Evolutionary conservation across 2,329 filamentous ascomycete genomes (phyloP).

Genomic region (Corinectria fuckeliana): DNA sequence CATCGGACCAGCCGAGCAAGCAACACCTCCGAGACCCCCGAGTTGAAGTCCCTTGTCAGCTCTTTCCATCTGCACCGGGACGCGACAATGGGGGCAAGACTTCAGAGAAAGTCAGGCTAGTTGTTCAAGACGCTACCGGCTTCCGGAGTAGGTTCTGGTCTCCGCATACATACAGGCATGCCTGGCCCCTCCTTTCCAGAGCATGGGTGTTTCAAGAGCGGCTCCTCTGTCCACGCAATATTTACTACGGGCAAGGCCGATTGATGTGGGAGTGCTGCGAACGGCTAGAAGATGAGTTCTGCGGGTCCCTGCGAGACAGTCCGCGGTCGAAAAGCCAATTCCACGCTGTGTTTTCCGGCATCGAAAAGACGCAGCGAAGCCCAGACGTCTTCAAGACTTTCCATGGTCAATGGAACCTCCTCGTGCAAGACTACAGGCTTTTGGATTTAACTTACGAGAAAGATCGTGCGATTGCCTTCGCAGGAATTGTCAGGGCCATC

Average conservation of each 20-base stretch:
- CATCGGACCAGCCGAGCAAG: background rate
- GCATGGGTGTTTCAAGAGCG: constrained; percentile 8
- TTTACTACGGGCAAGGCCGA: constrained; percentile 8
- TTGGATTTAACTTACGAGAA: constrained; percentile 3
- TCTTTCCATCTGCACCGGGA: background rate
- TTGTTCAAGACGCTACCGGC: background rate
- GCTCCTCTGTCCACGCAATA: constrained; percentile 4
- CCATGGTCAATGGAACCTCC: constrained; percentile 2
- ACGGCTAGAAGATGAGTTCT: constrained; percentile 11
- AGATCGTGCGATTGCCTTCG: constrained; percentile 4
- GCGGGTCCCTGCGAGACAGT: background rate
- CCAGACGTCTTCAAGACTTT: background rate
- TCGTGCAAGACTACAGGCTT: constrained; percentile 10
- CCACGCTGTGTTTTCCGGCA: constrained; percentile 11
- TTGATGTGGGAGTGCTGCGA: constrained; percentile 20
- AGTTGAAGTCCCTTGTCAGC: background rate
- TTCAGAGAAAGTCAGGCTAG: background rate
- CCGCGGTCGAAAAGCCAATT: constrained; percentile 3
- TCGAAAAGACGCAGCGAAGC: background rate
- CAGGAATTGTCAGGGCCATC: constrained; percentile 5
- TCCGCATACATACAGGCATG: background rate
- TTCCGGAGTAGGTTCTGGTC: constrained; percentile 3
- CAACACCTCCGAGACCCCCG: constrained; percentile 7
- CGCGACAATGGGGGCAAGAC: background rate
- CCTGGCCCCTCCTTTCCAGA: constrained; percentile 4